A percentile compares a stretch with the other conserved stretches of the same genome.
Conservation (phyloP, 306 rosid species). For the Acacia melanoxylon region DNA sequence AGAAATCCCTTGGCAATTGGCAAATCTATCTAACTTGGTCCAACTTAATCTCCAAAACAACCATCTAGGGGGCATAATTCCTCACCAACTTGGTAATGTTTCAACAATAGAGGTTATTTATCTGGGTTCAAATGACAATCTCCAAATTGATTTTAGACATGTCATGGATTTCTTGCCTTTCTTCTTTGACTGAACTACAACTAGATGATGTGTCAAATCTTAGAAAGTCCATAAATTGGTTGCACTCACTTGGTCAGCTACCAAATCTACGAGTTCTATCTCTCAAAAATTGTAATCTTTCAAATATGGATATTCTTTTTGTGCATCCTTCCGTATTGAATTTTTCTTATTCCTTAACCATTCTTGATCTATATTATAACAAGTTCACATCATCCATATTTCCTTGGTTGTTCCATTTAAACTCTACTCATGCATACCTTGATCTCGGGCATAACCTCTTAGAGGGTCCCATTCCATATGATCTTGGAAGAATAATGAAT, state of each 20-base stretch:
- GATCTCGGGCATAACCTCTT: not conserved
- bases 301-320: not conserved
- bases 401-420: not conserved
- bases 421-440: not conserved
- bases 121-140: not conserved
- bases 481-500: not conserved
- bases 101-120: not conserved
- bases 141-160: not conserved
- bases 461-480: not conserved
- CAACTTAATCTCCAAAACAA: not conserved
- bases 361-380: not conserved
- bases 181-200: not conserved
- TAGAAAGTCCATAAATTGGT: no score
- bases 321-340: not conserved
- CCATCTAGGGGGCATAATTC: not conserved
- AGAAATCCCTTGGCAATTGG: not conserved
- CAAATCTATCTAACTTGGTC: not conserved
- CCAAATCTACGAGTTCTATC: no score
- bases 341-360: not conserved
- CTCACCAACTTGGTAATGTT: not conserved
- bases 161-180: not conserved
- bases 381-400: not conserved
- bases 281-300: no score
- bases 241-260: no score
- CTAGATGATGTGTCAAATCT: no score